Evolutionary conservation across 2,329 filamentous ascomycete species (phyloP), one percentile per base, ranked within the genome.

Genomic region (Diplodia corticola): DNA sequence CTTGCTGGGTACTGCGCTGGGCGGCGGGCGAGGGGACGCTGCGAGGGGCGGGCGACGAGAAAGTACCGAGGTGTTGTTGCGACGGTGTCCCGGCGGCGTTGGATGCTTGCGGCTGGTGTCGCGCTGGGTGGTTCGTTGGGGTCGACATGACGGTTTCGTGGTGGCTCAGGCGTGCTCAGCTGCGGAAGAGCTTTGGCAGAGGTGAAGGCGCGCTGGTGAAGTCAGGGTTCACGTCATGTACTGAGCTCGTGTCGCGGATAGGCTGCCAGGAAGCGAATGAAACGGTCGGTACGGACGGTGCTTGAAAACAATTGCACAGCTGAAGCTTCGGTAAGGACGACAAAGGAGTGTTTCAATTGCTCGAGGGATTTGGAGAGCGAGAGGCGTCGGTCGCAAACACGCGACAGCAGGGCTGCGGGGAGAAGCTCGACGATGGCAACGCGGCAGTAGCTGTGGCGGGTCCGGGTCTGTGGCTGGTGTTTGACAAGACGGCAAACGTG

Each of bases 31-130:
- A 73, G 37, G 73, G 70, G 1, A 79, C 76, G 69, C 73, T 81
- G 73, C 75, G 81, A 69, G 76, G 80, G 30, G 75, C 78, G 60
- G 77, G 77, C 48, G 74, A 80, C 51, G 74, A 79, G 74, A 76
- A 80, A 68, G 71, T 70, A 63, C 72, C 70, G 66, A 77, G 74
- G 76, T 74, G 59, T 55, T 74, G 75, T 48, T 76, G 61, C 60
- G 51, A 54, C 35, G 59, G 68, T 2, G 55, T 66, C 10, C 51
- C 44, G 54, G 64, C 33, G 64, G 64, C 60, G 24, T 49, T 61
- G 28, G 55, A 35, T 10, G 33, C 54, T 26, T 57, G 54, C 54
- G 37, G 35, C 13, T 24, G 55, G 40, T 60, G 57, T 12, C 57
- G 57, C n/a, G 63, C 55, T 7, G 64, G 57, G 44, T 66, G 57